Evolutionary conservation across 2,329 filamentous ascomycete genomes (phyloP), one percentile per base, ranked within the genome.

Genomic region (Cladorrhinum sp.): DNA sequence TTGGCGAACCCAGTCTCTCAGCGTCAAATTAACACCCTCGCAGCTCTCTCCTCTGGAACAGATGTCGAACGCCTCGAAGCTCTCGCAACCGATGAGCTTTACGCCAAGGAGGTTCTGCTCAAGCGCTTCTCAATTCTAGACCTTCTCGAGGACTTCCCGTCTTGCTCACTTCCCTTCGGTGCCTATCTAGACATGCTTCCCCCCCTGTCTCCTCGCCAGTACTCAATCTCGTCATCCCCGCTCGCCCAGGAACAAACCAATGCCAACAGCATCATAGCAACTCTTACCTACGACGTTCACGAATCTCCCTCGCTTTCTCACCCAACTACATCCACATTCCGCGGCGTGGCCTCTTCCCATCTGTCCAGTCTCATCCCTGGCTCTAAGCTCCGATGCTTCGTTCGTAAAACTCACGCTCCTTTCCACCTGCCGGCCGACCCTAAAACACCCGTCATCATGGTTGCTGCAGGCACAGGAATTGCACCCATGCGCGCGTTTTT

Each of bases 221-320:
- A 85, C 69, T 81, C 78, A 12, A 84, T 85, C 66, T 85, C 82
- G 1, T 84, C 81, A 0, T 84, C 81, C 0, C 81, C 82, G 0
- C 72, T 83, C 1, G 73, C 71, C 63, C 75, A 81, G 20, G 36
- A 27, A 16, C n/a, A 50, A 7, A 9, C 25, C 25, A 51, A 51
- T 13, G 22, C n/a, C 45, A 50, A 7, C 3, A 51, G 22, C 25
- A 45, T 57, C 6, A 41, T 50, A 1, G 60, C 52, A 20, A 51
- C 79, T 0, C 76, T 87, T 29, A 86, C 84, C 0, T 86, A 84
- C 70, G 77, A 77, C 9, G 81, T 88, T 2, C 75, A 85, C 36
- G 78, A 81, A 55, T 74, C 76, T 2, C 76, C 78, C 0, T 77
- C 80, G 0, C 65, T 78, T 20, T 72, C 73, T 13, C 69, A 73